These are phyloP conservation scores for Boletus reticulatus DNA, from an alignment of 768 basidiomycete species.

Conservation along the genomic window DNA sequence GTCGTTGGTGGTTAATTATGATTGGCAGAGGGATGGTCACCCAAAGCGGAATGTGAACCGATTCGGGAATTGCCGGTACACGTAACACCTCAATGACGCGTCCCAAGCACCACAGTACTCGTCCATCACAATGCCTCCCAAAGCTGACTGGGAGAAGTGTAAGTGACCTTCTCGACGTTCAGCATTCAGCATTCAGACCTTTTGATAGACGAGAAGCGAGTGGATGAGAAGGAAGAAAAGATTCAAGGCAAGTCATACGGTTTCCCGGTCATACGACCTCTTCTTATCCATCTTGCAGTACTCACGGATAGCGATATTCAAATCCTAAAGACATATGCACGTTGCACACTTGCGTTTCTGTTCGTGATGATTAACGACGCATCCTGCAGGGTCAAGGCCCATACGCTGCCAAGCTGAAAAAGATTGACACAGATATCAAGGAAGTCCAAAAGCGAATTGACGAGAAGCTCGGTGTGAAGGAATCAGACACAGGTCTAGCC, in stretches of 20 bases:
- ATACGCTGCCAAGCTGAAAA: conserved; percentile 85
- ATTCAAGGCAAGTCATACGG: conserved; percentile 64
- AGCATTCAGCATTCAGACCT: conserved; percentile 3
- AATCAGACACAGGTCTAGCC: conserved; percentile 96
- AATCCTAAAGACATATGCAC: conserved; percentile 96
- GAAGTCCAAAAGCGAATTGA: conserved; percentile 97
- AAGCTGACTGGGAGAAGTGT: conserved; percentile 55
- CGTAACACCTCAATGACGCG: conserved; percentile 35
- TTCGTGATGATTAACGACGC: neutral
- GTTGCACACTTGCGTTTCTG: conserved; percentile 21
- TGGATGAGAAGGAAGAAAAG: conserved; percentile 88
- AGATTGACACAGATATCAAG: conserved; percentile 88
- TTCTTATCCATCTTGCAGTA: conserved; percentile 44
- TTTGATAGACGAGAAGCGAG: conserved; percentile 74
- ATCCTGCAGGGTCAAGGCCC: conserved; percentile 89
- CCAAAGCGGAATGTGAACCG: conserved; percentile 31
- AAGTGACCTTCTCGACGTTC: conserved; percentile 34
- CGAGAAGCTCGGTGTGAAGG: conserved; percentile 98
- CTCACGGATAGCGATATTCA: conserved; percentile 99
- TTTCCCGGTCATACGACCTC: neutral
- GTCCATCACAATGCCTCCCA: conserved; percentile 75
- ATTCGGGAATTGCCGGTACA: conserved; percentile 26
- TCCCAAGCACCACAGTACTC: conserved; percentile 24
- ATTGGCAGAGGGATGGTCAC: neutral
- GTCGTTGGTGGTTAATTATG: conserved; percentile 16